Base-by-base conservation (phyloP, 805 yeast genomes). In the Wickerhamomyces chambardii region DNA sequence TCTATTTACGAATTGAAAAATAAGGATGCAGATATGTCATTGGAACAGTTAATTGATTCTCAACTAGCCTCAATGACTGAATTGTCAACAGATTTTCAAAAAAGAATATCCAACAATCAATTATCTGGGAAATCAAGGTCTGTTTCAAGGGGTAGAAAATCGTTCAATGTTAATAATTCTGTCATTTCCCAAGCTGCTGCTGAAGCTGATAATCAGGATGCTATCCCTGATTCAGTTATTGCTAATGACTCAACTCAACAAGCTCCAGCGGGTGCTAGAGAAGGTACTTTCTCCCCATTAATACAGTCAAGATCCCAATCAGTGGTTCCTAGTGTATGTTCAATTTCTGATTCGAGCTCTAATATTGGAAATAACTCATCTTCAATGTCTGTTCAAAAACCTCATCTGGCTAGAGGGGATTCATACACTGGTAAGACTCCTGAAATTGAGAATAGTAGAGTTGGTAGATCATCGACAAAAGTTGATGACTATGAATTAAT, bases 341-440 rank as follows among this genome's bases (percentile, higher is more conserved):
- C n/a, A n/a, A n/a, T n/a, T n/a, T n/a, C n/a, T n/a, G n/a, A n/a
- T n/a, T n/a, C n/a, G n/a, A n/a, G n/a, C n/a, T n/a, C n/a, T n/a
- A n/a, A n/a, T n/a, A n/a, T n/a, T n/a, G n/a, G n/a, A n/a, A n/a
- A n/a, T n/a, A n/a, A n/a, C n/a, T n/a, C n/a, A n/a, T n/a, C n/a
- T 2, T 17, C 32, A 4, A 5, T 28, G 7, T 19, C 39, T 4
- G 9, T 30, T 14, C 48, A 48, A 11, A 63, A 51, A 37, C 86
- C 87, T 2, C 84, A 80, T 56, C 63, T 82, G 47, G 89, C 90
- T 3, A 66, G 83, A 41, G 92, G 90, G 27, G 89, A 80, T 43
- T 76, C 87, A 2, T 81, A 81, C 51, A 83, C 78, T 46, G 70
- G 72, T 46, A 73, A 76, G 10, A 63, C 66, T 33, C 55, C 56